Evolutionary conservation across 2,329 filamentous ascomycete genomes (phyloP).

Genomic region (Berkeleyomyces rouxiae): DNA sequence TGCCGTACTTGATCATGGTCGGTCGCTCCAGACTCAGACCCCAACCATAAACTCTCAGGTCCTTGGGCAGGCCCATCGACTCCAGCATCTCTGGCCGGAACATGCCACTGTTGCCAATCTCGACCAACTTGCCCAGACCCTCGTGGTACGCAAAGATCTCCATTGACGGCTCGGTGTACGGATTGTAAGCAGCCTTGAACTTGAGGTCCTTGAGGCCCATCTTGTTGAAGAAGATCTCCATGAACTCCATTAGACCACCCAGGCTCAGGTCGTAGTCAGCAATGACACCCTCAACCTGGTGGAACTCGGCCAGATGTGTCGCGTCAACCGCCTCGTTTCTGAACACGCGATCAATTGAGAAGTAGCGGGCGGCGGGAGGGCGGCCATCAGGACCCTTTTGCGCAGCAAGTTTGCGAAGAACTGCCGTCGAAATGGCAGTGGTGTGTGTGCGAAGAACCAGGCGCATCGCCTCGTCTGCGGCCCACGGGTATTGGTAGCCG

Average conservation of each 20-base stretch:
- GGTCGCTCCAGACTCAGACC: constrained; percentile 82
- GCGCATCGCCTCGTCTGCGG: constrained; percentile 66
- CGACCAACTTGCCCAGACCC: constrained; percentile 77
- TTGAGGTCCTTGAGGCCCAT: constrained; percentile 75
- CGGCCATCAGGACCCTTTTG: constrained; percentile 56
- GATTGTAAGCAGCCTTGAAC: constrained; percentile 96
- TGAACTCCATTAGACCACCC: constrained; percentile 81
- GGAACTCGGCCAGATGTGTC: constrained; percentile 93
- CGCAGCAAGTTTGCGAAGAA: constrained; percentile 76
- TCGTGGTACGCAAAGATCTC: constrained; percentile 95
- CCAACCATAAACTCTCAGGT: constrained; percentile 88
- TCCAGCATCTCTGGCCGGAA: constrained; percentile 97
- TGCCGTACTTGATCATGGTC: constrained; percentile 92
- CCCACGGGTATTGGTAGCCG: constrained; percentile 92
- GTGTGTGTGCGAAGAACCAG: constrained; percentile 93
- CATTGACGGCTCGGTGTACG: constrained; percentile 91
- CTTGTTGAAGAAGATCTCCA: constrained; percentile 89
- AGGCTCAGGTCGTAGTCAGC: constrained; percentile 88
- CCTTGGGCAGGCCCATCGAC: constrained; percentile 80
- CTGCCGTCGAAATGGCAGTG: constrained; percentile 76
- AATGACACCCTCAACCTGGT: constrained; percentile 97
- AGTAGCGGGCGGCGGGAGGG: constrained; percentile 66
- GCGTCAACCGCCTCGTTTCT: constrained; percentile 94
- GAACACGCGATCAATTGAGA: constrained; percentile 97
- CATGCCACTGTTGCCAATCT: constrained; percentile 98